Evolutionary conservation across 306 rosid genomes (phyloP).

Genomic region (Vigna radiata): DNA sequence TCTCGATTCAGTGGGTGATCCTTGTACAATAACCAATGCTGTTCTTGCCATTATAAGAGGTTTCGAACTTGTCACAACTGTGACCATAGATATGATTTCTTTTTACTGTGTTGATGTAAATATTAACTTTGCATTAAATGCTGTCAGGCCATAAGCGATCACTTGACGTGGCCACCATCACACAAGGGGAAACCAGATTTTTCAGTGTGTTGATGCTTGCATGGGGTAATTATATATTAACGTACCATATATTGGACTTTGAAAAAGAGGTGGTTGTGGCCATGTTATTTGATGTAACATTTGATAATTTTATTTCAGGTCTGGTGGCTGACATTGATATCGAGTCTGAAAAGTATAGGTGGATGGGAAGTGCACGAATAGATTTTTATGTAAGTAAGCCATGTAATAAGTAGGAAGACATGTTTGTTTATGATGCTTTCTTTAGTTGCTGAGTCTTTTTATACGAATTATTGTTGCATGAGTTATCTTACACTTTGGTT

Average conservation of each 20-base stretch:
- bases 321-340: constrained; percentile 83
- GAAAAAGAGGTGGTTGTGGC: not conserved
- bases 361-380: constrained; percentile 89
- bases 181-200: constrained; percentile 65
- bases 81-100: constrained; percentile 6
- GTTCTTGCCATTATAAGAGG: constrained; percentile 86
- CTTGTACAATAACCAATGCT: constrained; percentile 71
- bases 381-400: constrained; percentile 71
- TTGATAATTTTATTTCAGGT: constrained; percentile 59
- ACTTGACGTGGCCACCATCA: constrained; percentile 72
- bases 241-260: constrained; percentile 24
- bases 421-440: constrained; percentile 13
- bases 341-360: constrained; percentile 78
- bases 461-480: constrained; percentile 6
- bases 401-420: constrained; percentile 14
- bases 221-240: constrained; percentile 64
- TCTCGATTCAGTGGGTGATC: constrained; percentile 70
- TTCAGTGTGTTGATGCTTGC: constrained; percentile 80
- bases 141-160: constrained; percentile 66
- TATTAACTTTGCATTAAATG: constrained; percentile 21
- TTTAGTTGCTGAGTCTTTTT: constrained; percentile 18
- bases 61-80: constrained; percentile 39
- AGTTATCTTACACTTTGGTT: constrained; percentile 11
- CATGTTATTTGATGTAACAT: constrained; percentile 14
- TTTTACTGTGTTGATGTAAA: not conserved